These are phyloP conservation scores for Aphanocladium album DNA, from an alignment of 2,329 filamentous ascomycete species.

Conservation along the genomic window DNA sequence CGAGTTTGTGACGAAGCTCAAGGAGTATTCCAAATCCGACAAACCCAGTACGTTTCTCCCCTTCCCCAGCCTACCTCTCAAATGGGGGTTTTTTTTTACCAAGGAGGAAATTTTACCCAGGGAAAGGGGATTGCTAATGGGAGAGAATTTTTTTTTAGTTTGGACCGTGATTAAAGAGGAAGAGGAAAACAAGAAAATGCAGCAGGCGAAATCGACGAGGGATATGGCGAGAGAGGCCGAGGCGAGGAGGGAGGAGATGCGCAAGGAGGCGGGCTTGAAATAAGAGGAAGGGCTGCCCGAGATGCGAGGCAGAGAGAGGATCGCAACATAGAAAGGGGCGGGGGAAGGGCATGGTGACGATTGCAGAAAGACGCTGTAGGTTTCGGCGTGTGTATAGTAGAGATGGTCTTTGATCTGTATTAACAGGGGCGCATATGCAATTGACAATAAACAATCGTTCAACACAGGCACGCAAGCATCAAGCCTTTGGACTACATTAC, in stretches of 20 bases:
- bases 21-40: constrained; percentile 84
- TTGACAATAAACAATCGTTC: no score
- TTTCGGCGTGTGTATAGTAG: neutral
- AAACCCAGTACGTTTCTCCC: constrained; percentile 82
- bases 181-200: constrained; percentile 35
- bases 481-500: no score
- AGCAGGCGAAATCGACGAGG: constrained; percentile 31
- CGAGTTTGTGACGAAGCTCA: constrained; percentile 76
- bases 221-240: constrained; percentile 38
- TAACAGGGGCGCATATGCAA: neutral
- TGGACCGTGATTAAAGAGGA: constrained; percentile 49
- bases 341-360: neutral
- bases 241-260: constrained; percentile 43
- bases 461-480: no score
- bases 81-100: neutral
- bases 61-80: no score
- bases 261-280: constrained; percentile 40
- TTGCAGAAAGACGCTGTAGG: neutral
- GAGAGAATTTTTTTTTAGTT: no score
- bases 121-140: no score
- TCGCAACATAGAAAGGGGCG: no score
- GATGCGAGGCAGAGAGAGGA: neutral
- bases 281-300: neutral
- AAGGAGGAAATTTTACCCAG: no score
- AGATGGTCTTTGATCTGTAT: neutral